These are phyloP conservation scores for Pythium apleroticum DNA, from an alignment of 352 stramenopile species.

Conservation along the genomic window DNA sequence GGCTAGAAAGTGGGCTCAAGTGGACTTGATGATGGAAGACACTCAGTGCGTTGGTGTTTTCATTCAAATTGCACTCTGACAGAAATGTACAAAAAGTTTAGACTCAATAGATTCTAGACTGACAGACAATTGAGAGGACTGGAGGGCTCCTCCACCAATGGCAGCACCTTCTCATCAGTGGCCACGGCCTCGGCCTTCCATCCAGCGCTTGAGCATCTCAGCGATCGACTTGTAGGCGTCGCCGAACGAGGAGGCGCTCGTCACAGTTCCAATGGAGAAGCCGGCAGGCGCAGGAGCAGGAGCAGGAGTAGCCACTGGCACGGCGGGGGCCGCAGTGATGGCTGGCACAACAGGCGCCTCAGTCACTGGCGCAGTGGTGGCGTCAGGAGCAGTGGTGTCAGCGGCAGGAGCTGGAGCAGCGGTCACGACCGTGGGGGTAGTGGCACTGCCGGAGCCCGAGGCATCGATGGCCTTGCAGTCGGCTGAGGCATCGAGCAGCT, in stretches of 20 bases:
- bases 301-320: background rate
- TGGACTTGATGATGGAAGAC: too few species aligned
- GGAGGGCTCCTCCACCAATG: background rate
- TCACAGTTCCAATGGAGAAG: slow-evolving; percentile 9
- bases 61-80: background rate
- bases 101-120: slow-evolving; percentile 3
- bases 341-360: background rate
- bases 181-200: slow-evolving; percentile 8
- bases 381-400: background rate
- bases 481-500: slow-evolving; percentile 21
- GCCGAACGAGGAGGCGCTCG: slow-evolving; percentile 5
- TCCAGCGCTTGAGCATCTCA: slow-evolving; percentile 7
- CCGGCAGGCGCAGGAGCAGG: background rate
- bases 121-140: background rate
- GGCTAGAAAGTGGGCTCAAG: too few species aligned
- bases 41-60: background rate
- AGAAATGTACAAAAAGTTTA: background rate
- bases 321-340: background rate
- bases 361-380: background rate
- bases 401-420: background rate
- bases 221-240: slow-evolving; percentile 1
- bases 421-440: background rate
- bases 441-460: background rate
- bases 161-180: slow-evolving; percentile 3
- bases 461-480: slow-evolving; percentile 13